Base-by-base conservation (phyloP, 202 grass and related monocot species). In the Setaria italica region DNA sequence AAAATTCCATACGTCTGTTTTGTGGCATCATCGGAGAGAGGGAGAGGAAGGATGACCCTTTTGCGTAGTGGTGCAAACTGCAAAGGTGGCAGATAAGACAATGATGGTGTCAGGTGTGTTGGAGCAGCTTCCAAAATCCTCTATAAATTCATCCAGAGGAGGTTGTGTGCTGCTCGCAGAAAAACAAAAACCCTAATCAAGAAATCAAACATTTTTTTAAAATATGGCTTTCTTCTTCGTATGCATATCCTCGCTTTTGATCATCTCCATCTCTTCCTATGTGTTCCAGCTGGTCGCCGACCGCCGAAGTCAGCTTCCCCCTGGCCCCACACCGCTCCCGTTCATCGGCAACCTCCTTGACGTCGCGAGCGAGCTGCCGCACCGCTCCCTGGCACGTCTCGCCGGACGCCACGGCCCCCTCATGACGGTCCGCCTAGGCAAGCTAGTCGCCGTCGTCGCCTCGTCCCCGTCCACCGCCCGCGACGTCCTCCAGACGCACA, bases 261-360 rank as follows among this genome's bases (percentile, higher is more conserved):
- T 87, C 58, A 5, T 32, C 19, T 29, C 21, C 37, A 9, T 85
- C 48, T 37, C 33, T 29, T 11, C 37, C 16, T 85, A 85, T 5
- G 74, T 58, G 5, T 29, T 87, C 35, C 58, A 74, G 50, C 69
- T 60, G 4, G 48, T 80, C 2, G 35, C 21, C 16, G 49, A 74
- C 21, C 55, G 57, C 19, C 58, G 69, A 4, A n/a, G 13, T 9
- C 9, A 39, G 1, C 75, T 92, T 6, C 86, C 78, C 1, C 86
- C 90, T 0, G 86, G 90, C 2, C 86, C 86, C 5, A n/a, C 11
- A 13, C 82, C 55, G 30, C 85, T 83, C 7, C 90, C 87, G 6
- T 1, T 92, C 17, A 29, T 92, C 32, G 87, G 79, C n/a, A 92
- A 89, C 87, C 66, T 92, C 17, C 70, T 80, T 2, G 20, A 76